Base-by-base conservation (phyloP, 2,329 filamentous ascomycete species). In the Coniella lustricola region DNA sequence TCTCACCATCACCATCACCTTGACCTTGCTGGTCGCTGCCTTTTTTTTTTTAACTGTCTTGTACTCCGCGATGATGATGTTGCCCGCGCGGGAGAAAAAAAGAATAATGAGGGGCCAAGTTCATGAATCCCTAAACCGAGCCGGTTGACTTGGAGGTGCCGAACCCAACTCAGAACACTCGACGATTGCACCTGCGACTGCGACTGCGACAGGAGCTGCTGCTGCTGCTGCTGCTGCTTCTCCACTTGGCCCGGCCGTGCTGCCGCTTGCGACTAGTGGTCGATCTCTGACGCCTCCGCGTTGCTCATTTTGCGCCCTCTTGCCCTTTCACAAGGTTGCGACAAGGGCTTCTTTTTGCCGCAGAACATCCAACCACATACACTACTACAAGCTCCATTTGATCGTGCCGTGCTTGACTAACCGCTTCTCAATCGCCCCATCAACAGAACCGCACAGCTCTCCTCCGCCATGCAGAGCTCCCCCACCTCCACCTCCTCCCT, bases 401-500 rank as follows among this genome's bases (percentile, higher is more conserved):
- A 5, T 29, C 25, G 25, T 29, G n/a, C 25, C 36, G 20, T 39
- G 3, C 16, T 34, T 50, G 54, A 55, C 64, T 68, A 56, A 65
- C 57, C 58, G 52, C 52, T 29, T 5, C 25, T 29, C 10, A 10
- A 29, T 55, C 50, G 22, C 54, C 53, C 51, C 53, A 10, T 25
- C 48, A 58, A 64, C 60, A 82, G 77, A 70, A 71, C 75, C 53
- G 71, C 77, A 51, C 75, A 80, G 58, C 64, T 79, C 55, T 66
- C 77, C 53, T 67, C 72, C 72, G 67, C 72, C 73, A 72, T 76
- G 81, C 69, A 83, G 71, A 75, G 84, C 59, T 91, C 89, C 54
- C 86, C 87, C 51, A 85, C 85, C 45, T 86, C 87, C 46, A 80
- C 82, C 48, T 87, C 84, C 52, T 87, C 87, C 40, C 83, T 81